A percentile compares a stretch with the other conserved stretches of the same genome.
Evolutionary conservation across 2,329 filamentous ascomycete genomes (phyloP).

Genomic region (Fusarium cyanostomum): DNA sequence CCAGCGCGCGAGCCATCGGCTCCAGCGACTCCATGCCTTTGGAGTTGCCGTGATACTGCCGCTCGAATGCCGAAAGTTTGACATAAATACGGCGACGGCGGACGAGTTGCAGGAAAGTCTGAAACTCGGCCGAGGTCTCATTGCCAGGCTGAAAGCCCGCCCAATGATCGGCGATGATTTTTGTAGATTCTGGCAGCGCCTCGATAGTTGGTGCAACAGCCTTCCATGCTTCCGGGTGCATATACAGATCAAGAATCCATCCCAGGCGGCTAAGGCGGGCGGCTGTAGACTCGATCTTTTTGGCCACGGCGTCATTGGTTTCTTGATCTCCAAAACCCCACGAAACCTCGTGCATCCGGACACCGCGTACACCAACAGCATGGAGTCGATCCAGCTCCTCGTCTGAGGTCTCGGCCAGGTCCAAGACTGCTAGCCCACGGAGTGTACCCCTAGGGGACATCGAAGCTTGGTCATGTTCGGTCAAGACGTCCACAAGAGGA

Average conservation of each 20-base stretch:
- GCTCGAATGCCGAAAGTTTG: neutral
- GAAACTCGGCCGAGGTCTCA: neutral
- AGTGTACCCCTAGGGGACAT: neutral
- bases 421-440: neutral
- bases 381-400: neutral
- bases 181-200: neutral
- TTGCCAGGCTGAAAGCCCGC: neutral
- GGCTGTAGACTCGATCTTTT: neutral
- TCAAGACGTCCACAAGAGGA: neutral
- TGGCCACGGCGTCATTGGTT: neutral
- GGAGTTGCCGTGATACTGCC: neutral
- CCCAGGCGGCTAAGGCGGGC: neutral
- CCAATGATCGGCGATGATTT: neutral
- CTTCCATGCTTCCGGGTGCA: neutral
- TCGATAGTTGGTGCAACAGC: neutral
- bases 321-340: neutral
- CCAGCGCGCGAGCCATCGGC: neutral
- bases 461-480: neutral
- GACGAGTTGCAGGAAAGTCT: neutral
- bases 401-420: neutral
- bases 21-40: neutral
- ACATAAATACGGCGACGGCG: neutral
- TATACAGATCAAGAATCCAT: neutral
- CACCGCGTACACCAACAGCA: neutral
- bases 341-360: neutral